These are phyloP conservation scores for Sphagnum tenellum DNA, from an alignment of 225 moss, liverwort and hornwort genomes.

Conservation along the genomic window DNA sequence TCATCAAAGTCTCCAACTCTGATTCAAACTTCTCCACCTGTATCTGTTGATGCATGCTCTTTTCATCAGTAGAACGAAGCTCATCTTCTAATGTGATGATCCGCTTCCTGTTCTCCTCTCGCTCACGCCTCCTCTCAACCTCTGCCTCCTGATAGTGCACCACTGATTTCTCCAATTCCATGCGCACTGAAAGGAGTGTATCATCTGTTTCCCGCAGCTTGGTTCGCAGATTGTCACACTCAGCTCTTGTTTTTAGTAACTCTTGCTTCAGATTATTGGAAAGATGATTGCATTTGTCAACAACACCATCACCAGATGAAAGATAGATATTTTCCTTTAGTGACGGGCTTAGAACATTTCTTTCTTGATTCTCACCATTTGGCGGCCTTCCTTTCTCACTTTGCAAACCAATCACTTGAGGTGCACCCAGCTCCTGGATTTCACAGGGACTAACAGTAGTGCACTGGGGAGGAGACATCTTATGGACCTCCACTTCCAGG, in stretches of 20 bases:
- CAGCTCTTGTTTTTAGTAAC: conserved; percentile 19
- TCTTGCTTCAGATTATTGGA: conserved; percentile 39
- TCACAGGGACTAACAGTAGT: too few species aligned
- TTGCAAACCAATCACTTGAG: too few species aligned
- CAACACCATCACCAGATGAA: conserved; percentile 8
- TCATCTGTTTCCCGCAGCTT: conserved; percentile 43
- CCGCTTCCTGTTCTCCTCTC: conserved; percentile 27
- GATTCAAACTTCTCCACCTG: conserved; percentile 34
- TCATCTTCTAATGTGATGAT: conserved; percentile 23
- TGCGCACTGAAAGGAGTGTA: conserved; percentile 40
- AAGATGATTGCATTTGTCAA: too few species aligned
- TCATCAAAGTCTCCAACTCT: conserved; percentile 40
- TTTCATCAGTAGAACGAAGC: conserved; percentile 9
- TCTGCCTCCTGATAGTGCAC: conserved; percentile 33
- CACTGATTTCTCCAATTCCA: conserved; percentile 44
- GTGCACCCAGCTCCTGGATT: too few species aligned
- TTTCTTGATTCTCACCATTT: conserved; percentile 13
- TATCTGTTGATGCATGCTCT: conserved; percentile 24
- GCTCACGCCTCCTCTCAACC: conserved; percentile 47
- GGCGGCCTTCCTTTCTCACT: too few species aligned
- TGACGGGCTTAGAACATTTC: neutral
- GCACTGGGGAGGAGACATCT: too few species aligned
- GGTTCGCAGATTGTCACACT: conserved; percentile 33
- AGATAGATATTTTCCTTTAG: conserved; percentile 8
- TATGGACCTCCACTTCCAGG: conserved; percentile 1